Conservation (phyloP, 305 asterid species). For the Ruellia speciosa region DNA sequence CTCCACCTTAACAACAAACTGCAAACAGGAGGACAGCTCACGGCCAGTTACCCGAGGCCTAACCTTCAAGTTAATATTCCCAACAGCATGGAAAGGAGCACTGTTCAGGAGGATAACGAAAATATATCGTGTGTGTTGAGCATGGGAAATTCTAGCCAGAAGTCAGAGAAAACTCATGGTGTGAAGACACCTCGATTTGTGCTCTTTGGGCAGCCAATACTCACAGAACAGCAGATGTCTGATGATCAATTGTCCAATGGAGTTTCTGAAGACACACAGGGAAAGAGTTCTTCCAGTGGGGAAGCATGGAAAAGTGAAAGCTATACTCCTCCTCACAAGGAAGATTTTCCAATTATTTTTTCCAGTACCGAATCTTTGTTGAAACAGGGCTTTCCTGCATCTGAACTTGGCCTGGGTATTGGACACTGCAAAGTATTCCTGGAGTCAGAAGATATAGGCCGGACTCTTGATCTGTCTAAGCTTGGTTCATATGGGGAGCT, state of each 20-base stretch:
- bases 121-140: conserved; percentile 66
- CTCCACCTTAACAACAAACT: conserved; percentile 66
- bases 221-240: conserved; percentile 86
- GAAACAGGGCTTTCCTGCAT: conserved; percentile 36
- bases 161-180: conserved; percentile 30
- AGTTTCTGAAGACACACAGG: not conserved
- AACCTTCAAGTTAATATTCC: conserved; percentile 45
- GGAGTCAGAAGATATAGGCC: conserved; percentile 74
- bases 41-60: conserved; percentile 40
- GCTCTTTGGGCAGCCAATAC: conserved; percentile 92
- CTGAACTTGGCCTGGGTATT: conserved; percentile 45
- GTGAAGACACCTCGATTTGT: conserved; percentile 48
- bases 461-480: conserved; percentile 67
- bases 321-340: conserved; percentile 9
- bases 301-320: conserved; percentile 18
- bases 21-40: conserved; percentile 60
- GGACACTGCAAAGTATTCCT: conserved; percentile 80
- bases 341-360: no score
- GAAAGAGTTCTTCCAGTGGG: conserved; percentile 27
- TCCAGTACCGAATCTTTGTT: conserved; percentile 24
- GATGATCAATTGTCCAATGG: no score
- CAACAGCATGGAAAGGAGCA: conserved; percentile 29
- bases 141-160: conserved; percentile 52
- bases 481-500: conserved; percentile 82
- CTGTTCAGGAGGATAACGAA: conserved; percentile 30